Evolutionary conservation across 2,329 filamentous ascomycete genomes (phyloP), one percentile per base, ranked within the genome.

Genomic region (Claviceps citrina): DNA sequence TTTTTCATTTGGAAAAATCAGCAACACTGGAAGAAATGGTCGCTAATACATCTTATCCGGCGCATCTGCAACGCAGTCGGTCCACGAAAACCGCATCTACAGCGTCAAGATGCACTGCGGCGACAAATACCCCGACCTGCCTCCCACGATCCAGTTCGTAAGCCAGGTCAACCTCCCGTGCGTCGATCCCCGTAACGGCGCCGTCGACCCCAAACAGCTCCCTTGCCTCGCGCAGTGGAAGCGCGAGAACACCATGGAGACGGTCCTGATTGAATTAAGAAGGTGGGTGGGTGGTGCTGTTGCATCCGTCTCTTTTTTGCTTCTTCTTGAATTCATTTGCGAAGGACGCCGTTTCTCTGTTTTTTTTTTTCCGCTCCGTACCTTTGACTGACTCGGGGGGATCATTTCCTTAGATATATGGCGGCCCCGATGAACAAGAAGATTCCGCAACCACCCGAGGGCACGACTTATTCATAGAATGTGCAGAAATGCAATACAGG

Each of bases 21-120:
- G 15, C 9, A 10, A 18, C 13, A 20, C 6, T 20, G 5, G 10
- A 33, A 15, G 26, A 18, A 5, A 25, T 27, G 16, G 1, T 13
- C 24, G 28, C 43, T 50, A 45, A 51, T 25, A 24, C n/a, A 18
- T 24, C 7, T 35, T 12, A 8, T 12, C 31, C 12, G 8, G 38
- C 25, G 18, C 18, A 36, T 19, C 16, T 31, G 2, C 28, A 31
- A 10, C 4, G 12, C 55, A 91, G 84, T 93, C 86, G 63, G 86
- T 81, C 46, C 89, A 96, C 60, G 91, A 98, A 70, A 98, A 98
- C 66, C 83, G 91, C 55, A 98, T 98, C 66, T 98, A 98, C 71
- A 93, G 85, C 51, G 74, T 98, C 54, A 93, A 89, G 64, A 94
- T 98, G 67, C 81, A 93, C 67, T 98, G 91, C 67, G 87, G 86